These are phyloP conservation scores for Limonium bicolor DNA, from an alignment of 148 eudicot genomes.

Conservation along the genomic window DNA sequence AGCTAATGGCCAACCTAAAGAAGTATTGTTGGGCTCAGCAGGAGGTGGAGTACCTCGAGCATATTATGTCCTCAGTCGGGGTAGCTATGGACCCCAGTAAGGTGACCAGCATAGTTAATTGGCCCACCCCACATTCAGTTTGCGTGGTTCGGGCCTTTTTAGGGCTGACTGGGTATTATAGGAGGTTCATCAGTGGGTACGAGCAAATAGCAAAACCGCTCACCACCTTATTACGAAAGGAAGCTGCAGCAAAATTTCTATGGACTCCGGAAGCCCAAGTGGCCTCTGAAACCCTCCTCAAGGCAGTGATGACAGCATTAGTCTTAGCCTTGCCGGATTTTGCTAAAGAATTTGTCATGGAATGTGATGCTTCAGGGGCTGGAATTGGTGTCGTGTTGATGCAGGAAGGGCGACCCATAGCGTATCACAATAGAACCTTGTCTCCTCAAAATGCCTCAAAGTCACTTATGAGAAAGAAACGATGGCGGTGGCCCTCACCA, in stretches of 20 bases:
- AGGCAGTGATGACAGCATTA: neutral
- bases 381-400: neutral
- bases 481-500: no score
- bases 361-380: neutral
- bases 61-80: no score
- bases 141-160: neutral
- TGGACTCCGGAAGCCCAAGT: neutral
- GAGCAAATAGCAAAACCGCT: neutral
- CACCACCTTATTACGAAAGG: neutral
- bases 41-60: neutral
- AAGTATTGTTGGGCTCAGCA: neutral
- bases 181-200: neutral
- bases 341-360: neutral
- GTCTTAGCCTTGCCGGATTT: neutral
- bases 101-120: neutral
- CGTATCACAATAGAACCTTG: neutral
- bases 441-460: no score
- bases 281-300: neutral
- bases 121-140: neutral
- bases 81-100: neutral
- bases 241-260: neutral
- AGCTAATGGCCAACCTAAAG: neutral
- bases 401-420: neutral
- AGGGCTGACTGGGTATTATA: neutral
- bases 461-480: no score